Conservation (phyloP, 305 asterid species). For the Fraxinus sp. region DNA sequence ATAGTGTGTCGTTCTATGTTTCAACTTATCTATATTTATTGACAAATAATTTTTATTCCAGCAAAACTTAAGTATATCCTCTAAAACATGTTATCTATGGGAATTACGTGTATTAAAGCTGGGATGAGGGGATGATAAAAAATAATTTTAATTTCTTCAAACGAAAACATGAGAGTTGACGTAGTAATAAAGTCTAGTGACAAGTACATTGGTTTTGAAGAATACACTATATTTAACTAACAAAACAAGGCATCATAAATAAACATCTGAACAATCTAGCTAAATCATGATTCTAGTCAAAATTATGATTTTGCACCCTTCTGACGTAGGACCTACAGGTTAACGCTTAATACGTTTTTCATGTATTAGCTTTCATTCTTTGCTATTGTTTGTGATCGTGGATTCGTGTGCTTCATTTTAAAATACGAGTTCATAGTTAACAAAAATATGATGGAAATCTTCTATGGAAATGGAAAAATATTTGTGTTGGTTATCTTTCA, state of each 20-base stretch:
- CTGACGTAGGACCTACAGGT: not conserved
- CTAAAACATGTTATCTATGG: too few species aligned
- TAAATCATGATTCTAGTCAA: not conserved
- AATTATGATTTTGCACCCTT: not conserved
- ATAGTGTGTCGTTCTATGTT: conserved; percentile 4
- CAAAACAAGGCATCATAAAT: not conserved
- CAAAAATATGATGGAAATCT: not conserved
- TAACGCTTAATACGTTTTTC: conserved; percentile 37
- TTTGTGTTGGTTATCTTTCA: not conserved
- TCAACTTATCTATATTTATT: conserved; percentile 1
- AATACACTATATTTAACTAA: not conserved
- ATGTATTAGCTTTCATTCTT: not conserved
- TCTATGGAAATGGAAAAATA: not conserved
- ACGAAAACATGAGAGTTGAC: conserved; percentile 87
- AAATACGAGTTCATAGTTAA: not conserved
- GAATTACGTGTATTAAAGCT: conserved; percentile 30
- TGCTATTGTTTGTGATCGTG: conserved; percentile 12
- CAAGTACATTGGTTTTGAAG: conserved; percentile 24
- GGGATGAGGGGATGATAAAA: conserved; percentile 73
- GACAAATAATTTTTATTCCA: too few species aligned
- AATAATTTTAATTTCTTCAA: conserved; percentile 61
- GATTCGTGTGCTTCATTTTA: conserved; percentile 12
- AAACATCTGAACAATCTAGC: not conserved
- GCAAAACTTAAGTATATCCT: too few species aligned
- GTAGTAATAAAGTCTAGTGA: conserved; percentile 62